Conservation (phyloP, 176 grass and related monocot species). For the Oryza glaberrima region DNA sequence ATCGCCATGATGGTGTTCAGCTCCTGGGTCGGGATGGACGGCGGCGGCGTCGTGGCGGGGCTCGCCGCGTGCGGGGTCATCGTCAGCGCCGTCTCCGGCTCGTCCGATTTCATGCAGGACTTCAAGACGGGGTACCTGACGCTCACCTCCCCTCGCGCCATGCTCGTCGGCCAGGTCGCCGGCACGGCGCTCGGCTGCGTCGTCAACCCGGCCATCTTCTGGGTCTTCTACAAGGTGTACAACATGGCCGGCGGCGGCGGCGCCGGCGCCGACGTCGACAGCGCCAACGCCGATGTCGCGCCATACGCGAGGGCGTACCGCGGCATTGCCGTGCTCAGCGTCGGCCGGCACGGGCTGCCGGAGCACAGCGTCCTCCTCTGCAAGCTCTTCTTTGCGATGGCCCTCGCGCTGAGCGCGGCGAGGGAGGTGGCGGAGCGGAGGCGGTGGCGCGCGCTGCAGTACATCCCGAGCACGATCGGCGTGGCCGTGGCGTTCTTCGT, state of each 20-base stretch:
- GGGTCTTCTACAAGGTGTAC: slow-evolving; percentile 51
- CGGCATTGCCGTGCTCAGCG: slow-evolving; percentile 46
- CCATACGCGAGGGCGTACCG: slow-evolving; percentile 35
- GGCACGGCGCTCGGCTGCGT: slow-evolving; percentile 44
- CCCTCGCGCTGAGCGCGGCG: slow-evolving; percentile 8
- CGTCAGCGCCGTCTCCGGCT: slow-evolving; percentile 41
- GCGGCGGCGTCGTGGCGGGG: slow-evolving; percentile 39
- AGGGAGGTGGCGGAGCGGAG: slow-evolving; percentile 17
- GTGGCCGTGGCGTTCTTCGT: slow-evolving; percentile 50
- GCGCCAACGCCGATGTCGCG: neutral
- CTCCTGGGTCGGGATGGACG: slow-evolving; percentile 32
- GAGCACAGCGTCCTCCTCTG: slow-evolving; percentile 41
- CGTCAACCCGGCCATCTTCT: slow-evolving; percentile 42
- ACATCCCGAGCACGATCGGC: slow-evolving; percentile 35
- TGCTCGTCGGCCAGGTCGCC: slow-evolving; percentile 47
- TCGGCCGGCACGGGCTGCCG: slow-evolving; percentile 31
- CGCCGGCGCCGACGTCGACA: neutral
- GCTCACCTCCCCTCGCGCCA: slow-evolving; percentile 41
- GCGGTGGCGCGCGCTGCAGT: slow-evolving; percentile 24
- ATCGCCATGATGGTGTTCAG: slow-evolving; percentile 40
- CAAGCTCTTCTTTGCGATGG: slow-evolving; percentile 28
- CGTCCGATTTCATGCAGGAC: slow-evolving; percentile 47
- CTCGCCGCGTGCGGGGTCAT: slow-evolving; percentile 46
- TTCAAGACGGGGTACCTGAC: slow-evolving; percentile 57
- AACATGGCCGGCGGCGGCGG: slow-evolving; percentile 23